phyloP scores from a whole-genome alignment of 176 grass and related monocot species.

The barley (Hordeum vulgare) region DNA sequence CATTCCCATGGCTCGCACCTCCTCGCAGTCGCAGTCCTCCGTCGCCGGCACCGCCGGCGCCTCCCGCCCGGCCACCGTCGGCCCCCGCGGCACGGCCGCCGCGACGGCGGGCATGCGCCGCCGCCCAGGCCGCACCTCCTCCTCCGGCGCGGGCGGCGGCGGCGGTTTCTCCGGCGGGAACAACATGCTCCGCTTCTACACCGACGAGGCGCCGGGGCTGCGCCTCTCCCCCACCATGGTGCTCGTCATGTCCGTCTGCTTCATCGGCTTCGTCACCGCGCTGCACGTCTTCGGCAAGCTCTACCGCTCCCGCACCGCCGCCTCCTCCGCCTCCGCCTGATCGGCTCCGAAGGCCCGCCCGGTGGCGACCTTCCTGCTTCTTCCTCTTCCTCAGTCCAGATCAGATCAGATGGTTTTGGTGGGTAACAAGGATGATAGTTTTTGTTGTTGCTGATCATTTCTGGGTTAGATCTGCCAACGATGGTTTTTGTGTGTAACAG shows the following conservation, averaged over 20 bases:
- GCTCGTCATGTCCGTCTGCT: conserved; percentile 59
- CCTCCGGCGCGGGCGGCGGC: not conserved
- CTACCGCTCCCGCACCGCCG: conserved; percentile 66
- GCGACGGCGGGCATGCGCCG: conserved; percentile 63
- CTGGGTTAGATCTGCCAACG: conserved; percentile 6
- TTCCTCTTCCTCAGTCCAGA: not conserved
- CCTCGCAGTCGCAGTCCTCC: conserved; percentile 75
- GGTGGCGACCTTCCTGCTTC: not conserved
- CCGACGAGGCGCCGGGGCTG: conserved; percentile 64
- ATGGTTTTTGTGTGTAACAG: not conserved
- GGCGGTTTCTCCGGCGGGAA: conserved; percentile 42
- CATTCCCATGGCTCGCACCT: conserved; percentile 49
- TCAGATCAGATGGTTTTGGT: conserved; percentile 12
- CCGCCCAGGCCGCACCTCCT: conserved; percentile 19
- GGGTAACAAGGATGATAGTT: not conserved
- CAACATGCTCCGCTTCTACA: conserved; percentile 95
- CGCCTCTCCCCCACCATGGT: conserved; percentile 72
- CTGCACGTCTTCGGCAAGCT: conserved; percentile 84
- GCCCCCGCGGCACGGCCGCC: conserved; percentile 58
- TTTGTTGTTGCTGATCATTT: not conserved
- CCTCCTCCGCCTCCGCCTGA: conserved; percentile 36
- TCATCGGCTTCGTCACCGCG: conserved; percentile 65
- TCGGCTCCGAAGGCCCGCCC: not conserved
- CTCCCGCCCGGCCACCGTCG: conserved; percentile 45
- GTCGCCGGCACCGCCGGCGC: conserved; percentile 21